These are phyloP conservation scores for Lentinus polychrous DNA, from an alignment of 1,284 basidiomycete genomes.

Conservation along the genomic window DNA sequence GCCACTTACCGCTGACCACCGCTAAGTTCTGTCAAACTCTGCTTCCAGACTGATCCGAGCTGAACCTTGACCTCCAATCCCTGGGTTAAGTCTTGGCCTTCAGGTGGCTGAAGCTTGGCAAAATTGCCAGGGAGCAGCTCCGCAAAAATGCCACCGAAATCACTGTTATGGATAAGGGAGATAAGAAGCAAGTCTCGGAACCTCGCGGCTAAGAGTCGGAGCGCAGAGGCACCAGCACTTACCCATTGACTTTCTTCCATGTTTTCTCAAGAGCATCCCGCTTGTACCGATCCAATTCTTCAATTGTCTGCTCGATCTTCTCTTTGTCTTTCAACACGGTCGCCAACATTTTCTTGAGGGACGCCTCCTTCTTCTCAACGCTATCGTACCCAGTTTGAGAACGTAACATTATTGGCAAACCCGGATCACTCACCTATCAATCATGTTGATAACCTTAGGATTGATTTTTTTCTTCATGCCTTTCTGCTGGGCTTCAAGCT, in stretches of 20 bases:
- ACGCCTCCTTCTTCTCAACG: constrained; percentile 90
- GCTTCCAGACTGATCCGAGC: constrained; percentile 95
- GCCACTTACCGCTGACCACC: constrained; percentile 88
- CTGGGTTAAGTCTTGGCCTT: constrained; percentile 88
- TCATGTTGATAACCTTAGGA: constrained; percentile 93
- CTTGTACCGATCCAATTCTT: constrained; percentile 91
- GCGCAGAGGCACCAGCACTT: constrained; percentile 23
- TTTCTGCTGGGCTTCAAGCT: constrained; percentile 78
- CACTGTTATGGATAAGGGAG: constrained; percentile 52
- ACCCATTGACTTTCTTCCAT: constrained; percentile 94
- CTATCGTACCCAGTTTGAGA: constrained; percentile 33
- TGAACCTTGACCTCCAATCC: constrained; percentile 97
- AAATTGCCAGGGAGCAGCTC: constrained; percentile 97
- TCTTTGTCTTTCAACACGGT: constrained; percentile 91
- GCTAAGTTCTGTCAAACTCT: constrained; percentile 92
- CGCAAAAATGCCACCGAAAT: constrained; percentile 96
- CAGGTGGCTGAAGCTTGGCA: constrained; percentile 90
- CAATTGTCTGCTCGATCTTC: constrained; percentile 95
- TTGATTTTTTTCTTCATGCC: constrained; percentile 95
- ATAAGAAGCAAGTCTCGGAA: no score
- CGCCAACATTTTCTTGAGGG: constrained; percentile 82
- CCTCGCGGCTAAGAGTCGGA: not conserved
- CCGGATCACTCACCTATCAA: constrained; percentile 67
- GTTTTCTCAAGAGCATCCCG: constrained; percentile 90
- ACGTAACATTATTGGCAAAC: not conserved